Base-by-base conservation (phyloP, 805 yeast species). In the Starmerella vaccinii region DNA sequence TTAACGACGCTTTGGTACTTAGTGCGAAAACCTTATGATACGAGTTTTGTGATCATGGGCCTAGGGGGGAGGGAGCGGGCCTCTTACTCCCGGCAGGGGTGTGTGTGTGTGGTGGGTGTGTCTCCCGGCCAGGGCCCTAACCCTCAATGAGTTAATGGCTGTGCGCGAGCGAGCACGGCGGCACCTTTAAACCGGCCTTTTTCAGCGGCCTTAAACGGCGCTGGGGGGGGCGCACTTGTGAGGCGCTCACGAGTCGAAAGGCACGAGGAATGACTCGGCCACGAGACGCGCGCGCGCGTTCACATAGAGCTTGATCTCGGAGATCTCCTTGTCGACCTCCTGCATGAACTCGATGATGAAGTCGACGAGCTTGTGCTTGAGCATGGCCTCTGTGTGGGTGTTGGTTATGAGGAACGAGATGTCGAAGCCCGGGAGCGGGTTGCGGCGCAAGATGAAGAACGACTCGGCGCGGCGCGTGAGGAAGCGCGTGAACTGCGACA, bases 311-410 rank as follows among this genome's bases (percentile, higher is more conserved):
- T 92, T 92, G 95, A 92, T 92, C 67, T 92, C 98, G 68, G 96
- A 86, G 63, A 92, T 92, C 68, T 92, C 98, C 71, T 88, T 90
- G 68, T 92, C 98, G 18, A 92, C 98, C 63, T 89, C 98, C 68
- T 92, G 97, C 97, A 92, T 89, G 67, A 92, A 92, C 71, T 92
- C 97, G 59, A 92, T 87, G 59, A 92, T 89, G 67, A 92, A 92
- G 68, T 92, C 98, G 40, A 92, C 95, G 61, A 92, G 76, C 69
- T 92, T 92, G 61, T 83, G 89, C 71, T 92, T 90, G 70, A 89
- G 77, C 95, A 92, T 87, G 58, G 83, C 82, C 67, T 90, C 96
- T 10, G 96, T 88, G 68, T 92, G 98, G 69, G 81, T 81, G 69
- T 90, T 92, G 40, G 97, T 90, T 60, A 92, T 78, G 63, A 92